Evolutionary conservation across 2,329 filamentous ascomycete genomes (phyloP).

Genomic region (Neofusicoccum kwambonambiense): DNA sequence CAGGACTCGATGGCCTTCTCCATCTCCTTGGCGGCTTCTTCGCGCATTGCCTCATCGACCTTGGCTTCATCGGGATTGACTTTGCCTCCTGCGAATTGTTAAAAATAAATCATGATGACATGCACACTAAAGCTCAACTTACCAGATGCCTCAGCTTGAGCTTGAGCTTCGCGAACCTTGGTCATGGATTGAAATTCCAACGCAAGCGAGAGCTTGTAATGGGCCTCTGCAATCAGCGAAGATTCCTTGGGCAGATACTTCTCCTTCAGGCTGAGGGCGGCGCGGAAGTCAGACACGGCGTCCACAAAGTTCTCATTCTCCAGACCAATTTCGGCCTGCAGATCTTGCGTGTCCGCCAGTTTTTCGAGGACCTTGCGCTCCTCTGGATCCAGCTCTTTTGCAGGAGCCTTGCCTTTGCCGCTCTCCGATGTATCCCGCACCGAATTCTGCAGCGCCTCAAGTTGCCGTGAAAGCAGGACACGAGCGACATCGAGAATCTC

Average conservation of each 20-base stretch:
- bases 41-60: constrained; percentile 68
- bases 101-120: neutral
- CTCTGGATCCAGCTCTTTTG: constrained; percentile 29
- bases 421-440: constrained; percentile 34
- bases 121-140: neutral
- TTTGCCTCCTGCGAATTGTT: constrained; percentile 45
- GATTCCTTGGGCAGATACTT: constrained; percentile 77
- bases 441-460: constrained; percentile 43
- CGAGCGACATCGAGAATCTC: constrained; percentile 64
- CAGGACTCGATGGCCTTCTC: constrained; percentile 73
- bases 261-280: constrained; percentile 75
- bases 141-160: constrained; percentile 28
- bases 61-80: constrained; percentile 35
- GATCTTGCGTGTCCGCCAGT: constrained; percentile 87
- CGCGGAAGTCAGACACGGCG: constrained; percentile 80
- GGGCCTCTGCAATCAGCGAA: constrained; percentile 85
- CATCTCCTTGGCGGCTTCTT: constrained; percentile 69
- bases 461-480: constrained; percentile 57
- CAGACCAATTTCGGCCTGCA: constrained; percentile 93
- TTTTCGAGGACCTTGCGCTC: constrained; percentile 73
- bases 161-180: constrained; percentile 54
- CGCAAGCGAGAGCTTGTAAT: constrained; percentile 93
- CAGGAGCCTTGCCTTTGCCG: constrained; percentile 48
- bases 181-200: constrained; percentile 89
- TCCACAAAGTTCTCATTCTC: constrained; percentile 91